Evolutionary conservation across 2,329 filamentous ascomycete species (phyloP).

Genomic region (Lasiodiplodia theobromae): DNA sequence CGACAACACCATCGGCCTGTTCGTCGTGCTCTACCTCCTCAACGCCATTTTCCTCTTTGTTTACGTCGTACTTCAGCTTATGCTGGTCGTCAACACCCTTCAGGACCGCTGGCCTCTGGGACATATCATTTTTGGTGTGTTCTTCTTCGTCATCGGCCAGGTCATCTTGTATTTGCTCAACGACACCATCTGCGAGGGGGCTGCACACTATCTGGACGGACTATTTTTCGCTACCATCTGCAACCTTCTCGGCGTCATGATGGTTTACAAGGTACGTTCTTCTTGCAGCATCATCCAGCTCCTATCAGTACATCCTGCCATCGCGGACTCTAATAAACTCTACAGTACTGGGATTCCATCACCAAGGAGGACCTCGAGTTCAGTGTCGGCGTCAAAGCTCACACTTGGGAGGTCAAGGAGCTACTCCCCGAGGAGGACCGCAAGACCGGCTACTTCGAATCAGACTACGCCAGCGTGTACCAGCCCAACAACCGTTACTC

Average conservation of each 20-base stretch:
- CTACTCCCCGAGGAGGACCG: slow-evolving; percentile 78
- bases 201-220: slow-evolving; percentile 92
- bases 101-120: slow-evolving; percentile 96
- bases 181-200: slow-evolving; percentile 79
- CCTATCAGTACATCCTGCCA: neutral
- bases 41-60: slow-evolving; percentile 86
- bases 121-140: slow-evolving; percentile 86
- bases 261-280: slow-evolving; percentile 89
- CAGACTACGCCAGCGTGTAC: slow-evolving; percentile 61
- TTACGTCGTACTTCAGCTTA: slow-evolving; percentile 85
- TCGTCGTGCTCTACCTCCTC: slow-evolving; percentile 89
- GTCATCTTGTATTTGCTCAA: slow-evolving; percentile 92
- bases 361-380: slow-evolving; percentile 98
- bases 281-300: neutral
- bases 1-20: slow-evolving; percentile 85
- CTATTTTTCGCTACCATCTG: slow-evolving; percentile 93
- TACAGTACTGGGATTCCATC: slow-evolving; percentile 97
- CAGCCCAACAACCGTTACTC: slow-evolving; percentile 42
- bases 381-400: slow-evolving; percentile 91
- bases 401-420: slow-evolving; percentile 99
- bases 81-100: slow-evolving; percentile 87
- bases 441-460: slow-evolving; percentile 74
- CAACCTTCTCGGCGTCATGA: slow-evolving; percentile 96
- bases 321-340: slow-evolving; percentile 24
- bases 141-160: slow-evolving; percentile 92